A percentile compares a stretch with the other conserved stretches of the same genome.
phyloP scores from a whole-genome alignment of 2,329 filamentous ascomycete species.

The Phialemonium atrogriseum region DNA sequence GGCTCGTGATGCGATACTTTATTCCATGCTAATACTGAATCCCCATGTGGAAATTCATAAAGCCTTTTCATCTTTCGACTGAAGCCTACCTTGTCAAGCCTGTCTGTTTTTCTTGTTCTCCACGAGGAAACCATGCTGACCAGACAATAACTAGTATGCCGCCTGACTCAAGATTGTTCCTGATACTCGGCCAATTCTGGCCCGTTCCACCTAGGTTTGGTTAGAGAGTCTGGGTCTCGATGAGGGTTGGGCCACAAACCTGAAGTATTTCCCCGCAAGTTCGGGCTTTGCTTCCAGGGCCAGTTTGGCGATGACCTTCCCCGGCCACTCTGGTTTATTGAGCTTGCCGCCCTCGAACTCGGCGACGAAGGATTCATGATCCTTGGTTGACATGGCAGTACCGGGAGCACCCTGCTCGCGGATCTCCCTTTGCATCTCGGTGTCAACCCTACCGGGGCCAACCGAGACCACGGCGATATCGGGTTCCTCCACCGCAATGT shows the following conservation, averaged over 20 bases:
- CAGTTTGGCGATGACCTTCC: slow-evolving; percentile 75
- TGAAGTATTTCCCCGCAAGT: slow-evolving; percentile 70
- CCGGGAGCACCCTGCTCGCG: slow-evolving; percentile 45
- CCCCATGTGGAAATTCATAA: slow-evolving; percentile 56
- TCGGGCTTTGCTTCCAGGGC: slow-evolving; percentile 55
- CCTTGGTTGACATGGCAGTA: slow-evolving; percentile 39
- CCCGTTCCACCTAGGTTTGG: slow-evolving; percentile 39
- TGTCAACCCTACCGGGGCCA: slow-evolving; percentile 76
- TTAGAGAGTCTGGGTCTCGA: slow-evolving; percentile 17
- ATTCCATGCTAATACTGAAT: slow-evolving; percentile 77
- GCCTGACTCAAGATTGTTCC: slow-evolving; percentile 16
- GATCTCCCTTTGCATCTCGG: slow-evolving; percentile 81
- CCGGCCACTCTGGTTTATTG: slow-evolving; percentile 75
- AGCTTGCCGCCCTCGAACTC: slow-evolving; percentile 64
- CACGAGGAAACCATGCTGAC: slow-evolving; percentile 10
- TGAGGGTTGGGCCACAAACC: slow-evolving; percentile 34
- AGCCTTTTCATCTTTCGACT: slow-evolving; percentile 82
- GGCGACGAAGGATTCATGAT: slow-evolving; percentile 60
- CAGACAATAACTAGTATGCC: slow-evolving; percentile 12
- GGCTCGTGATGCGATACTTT: slow-evolving; percentile 57
- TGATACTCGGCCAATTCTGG: slow-evolving; percentile 47
- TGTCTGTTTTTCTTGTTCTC: slow-evolving; percentile 14
- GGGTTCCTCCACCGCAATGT: slow-evolving; percentile 69
- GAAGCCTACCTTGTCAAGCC: slow-evolving; percentile 36
- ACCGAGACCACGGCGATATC: slow-evolving; percentile 65